Evolutionary conservation across 202 grass and related monocot species (phyloP), one percentile per base, ranked within the genome.

Genomic region (Zoysia matrella): DNA sequence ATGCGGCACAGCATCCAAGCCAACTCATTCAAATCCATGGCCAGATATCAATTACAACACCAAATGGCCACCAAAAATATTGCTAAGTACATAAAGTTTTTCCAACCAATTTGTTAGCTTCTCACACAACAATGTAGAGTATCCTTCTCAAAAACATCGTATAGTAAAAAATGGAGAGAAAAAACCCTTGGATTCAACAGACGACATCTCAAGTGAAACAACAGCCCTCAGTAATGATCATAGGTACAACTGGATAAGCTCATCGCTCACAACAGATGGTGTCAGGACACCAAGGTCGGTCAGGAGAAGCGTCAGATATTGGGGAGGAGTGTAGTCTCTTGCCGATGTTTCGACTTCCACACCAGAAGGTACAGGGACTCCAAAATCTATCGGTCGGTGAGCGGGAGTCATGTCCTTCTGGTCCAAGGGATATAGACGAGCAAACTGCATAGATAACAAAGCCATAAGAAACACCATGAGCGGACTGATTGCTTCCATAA

Each of bases 221-320:
- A 70, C 39, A 79, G 36, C 55, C 16, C 66, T 1, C 4, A 2
- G n/a, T 12, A 73, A 51, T 30, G 63, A 83, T 90, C 80, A 90
- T 71, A 86, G 75, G 50, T 94, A 98, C 60, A 98, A 56, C 71
- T 93, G 96, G 64, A 95, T 98, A 76, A 98, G 92, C 66, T 98
- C 95, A 60, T 98, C 95, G 18, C 95, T 98, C 72, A 98, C 95
- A 89, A 93, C 95, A 8, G 95, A 98, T 45, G 92, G 95, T 12
- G 95, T 93, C 54, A 98, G 82, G 75, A 94, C 90, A 61, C 95
- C 92, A 8, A 98, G 96, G 79, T 98, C 96, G 0, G 96, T 98
- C 44, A 98, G 84, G 70, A 98, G 92, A 68, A 98, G 89, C 0
- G 92, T 98, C 4, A 95, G 90, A 74, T 93, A 98, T 66, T 98